A percentile compares a stretch with the other conserved stretches of the same genome.
Conservation (phyloP, 78 protist species). For the Chrysochromulina parva region DNA sequence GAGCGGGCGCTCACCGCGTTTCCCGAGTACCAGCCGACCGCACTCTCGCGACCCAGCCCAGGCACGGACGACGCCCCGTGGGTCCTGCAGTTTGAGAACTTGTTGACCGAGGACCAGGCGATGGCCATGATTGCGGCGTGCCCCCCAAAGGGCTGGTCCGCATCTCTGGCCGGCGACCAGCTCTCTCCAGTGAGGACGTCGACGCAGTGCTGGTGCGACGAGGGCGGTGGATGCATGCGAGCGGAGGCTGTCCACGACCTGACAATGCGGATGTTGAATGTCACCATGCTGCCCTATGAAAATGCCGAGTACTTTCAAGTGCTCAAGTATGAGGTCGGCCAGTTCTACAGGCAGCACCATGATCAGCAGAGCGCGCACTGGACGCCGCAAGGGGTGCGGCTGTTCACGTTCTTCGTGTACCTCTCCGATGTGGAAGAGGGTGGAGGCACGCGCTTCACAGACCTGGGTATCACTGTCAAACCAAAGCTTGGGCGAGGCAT, state of each 20-base stretch:
- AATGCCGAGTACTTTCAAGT: constrained; percentile 14
- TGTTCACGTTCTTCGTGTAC: constrained; percentile 12
- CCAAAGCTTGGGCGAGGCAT: constrained; percentile 1
- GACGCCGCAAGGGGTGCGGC: constrained; percentile 19
- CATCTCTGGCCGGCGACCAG: neutral
- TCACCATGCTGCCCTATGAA: neutral
- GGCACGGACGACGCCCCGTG: too few relatives aligned
- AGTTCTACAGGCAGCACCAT: constrained; percentile 8
- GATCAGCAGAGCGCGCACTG: constrained; percentile 25
- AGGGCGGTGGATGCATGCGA: neutral
- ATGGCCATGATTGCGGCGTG: too few relatives aligned
- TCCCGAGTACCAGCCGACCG: too few relatives aligned
- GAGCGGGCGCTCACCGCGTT: too few relatives aligned
- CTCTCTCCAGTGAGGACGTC: neutral
- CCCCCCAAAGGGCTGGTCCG: too few relatives aligned
- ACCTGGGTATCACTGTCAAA: neutral
- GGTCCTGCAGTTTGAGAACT: too few relatives aligned
- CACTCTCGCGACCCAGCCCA: too few relatives aligned
- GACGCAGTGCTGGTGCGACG: neutral
- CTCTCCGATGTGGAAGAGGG: neutral
- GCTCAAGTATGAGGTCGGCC: constrained; percentile 14
- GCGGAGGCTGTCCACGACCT: neutral
- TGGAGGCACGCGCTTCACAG: neutral
- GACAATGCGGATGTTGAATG: neutral
- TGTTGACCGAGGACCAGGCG: too few relatives aligned